Base-by-base conservation (phyloP, 768 basidiomycete genomes). In the Boletus rex-veris region DNA sequence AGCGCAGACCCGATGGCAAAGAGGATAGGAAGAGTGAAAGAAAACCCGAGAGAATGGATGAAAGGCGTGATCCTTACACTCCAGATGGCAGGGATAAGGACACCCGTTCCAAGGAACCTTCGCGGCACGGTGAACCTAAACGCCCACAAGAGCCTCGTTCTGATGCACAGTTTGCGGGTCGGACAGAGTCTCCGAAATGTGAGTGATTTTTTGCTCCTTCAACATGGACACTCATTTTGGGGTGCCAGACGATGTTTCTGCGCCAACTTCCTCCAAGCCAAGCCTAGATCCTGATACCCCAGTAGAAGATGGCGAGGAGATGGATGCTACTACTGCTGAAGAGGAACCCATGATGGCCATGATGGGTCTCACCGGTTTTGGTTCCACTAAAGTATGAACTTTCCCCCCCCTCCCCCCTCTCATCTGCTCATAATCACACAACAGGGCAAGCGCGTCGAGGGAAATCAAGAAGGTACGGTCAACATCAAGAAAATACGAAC, bases 291-390 rank as follows among this genome's bases (percentile, higher is more conserved):
- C 74, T 52, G 75, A 79, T 54, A 68, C 73, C 46, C 68, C 72
- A 41, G 73, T 71, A 14, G 84, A 85, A 54, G 80, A 74, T 21
- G 74, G 70, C 38, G 77, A 80, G 61, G 79, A 70, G 10, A 76
- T 77, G 75, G 77, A 77, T 16, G 75, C 73, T 28, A 80, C 78
- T n/a, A 76, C 77, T 53, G 85, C 82, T 14, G 89, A 88, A 38
- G 88, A 90, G 21, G 80, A 81, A 44, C 85, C 82, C 50, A 92
- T 97, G 85, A 90, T 88, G 81, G 82, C 86, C 36, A 80, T 83
- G 77, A 96, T 98, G 91, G 95, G 96, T 39, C 73, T 98, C 62
- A 64, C 72, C 43, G 90, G 92, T 10, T 98, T 98, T 66, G 92
- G 89, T 10, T 78, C 84, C 1, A 96, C 96, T 0, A 97, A 98